phyloP scores from a whole-genome alignment of 208 protist species.

The Leishmania guyanensis region DNA sequence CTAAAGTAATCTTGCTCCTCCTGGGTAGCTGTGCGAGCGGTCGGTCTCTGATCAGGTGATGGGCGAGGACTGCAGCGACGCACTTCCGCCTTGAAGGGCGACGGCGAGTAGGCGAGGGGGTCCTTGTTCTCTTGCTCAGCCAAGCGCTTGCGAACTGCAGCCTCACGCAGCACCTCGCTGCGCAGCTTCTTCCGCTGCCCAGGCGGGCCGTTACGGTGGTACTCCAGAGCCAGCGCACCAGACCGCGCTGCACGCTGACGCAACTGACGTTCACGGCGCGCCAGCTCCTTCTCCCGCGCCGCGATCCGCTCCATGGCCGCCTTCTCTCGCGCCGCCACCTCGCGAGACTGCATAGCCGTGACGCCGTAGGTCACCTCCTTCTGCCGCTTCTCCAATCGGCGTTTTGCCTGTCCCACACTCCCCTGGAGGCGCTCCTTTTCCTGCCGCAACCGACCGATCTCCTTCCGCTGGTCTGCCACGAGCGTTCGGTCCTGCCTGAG shows the following conservation, averaged over 20 bases:
- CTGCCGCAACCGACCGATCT: conserved; percentile 42
- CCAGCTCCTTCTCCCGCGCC: conserved; percentile 43
- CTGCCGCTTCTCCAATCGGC: conserved; percentile 57
- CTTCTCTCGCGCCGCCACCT: conserved; percentile 37
- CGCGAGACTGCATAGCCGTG: conserved; percentile 50
- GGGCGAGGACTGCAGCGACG: conserved; percentile 21
- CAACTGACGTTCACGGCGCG: conserved; percentile 39
- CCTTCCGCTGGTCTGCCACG: conserved; percentile 65
- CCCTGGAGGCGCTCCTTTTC: conserved; percentile 36
- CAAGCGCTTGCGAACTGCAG: conserved; percentile 59
- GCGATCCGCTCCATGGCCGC: conserved; percentile 42
- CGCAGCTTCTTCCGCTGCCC: conserved; percentile 42
- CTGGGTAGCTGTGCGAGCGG: background rate
- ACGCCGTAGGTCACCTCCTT: conserved; percentile 75
- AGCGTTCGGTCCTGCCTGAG: conserved; percentile 65
- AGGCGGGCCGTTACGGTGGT: conserved; percentile 19
- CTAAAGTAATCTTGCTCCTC: conserved; percentile 29
- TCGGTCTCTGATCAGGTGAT: conserved; percentile 10
- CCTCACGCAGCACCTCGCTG: conserved; percentile 67
- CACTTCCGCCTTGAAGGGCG: conserved; percentile 40
- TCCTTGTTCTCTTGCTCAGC: conserved; percentile 42
- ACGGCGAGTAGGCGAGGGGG: conserved; percentile 57
- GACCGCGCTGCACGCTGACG: conserved; percentile 23
- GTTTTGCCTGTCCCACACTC: conserved; percentile 22
- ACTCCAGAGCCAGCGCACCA: conserved; percentile 32